A percentile compares a stretch with the other conserved stretches of the same genome.
Evolutionary conservation across 2,329 filamentous ascomycete genomes (phyloP).

Genomic region (Macrophomina phaseolina): DNA sequence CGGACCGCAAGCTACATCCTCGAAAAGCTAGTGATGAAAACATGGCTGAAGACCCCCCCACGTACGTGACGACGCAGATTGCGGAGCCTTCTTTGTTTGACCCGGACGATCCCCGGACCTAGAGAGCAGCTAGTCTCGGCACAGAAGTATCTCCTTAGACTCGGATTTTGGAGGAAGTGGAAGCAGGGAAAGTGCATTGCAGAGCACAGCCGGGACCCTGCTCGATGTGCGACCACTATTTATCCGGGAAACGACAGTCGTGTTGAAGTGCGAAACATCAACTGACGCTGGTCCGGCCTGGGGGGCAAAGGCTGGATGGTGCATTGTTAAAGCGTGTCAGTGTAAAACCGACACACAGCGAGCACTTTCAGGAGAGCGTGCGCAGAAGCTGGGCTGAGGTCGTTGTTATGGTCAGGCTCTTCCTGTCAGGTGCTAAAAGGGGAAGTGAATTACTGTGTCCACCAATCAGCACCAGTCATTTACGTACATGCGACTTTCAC

Average conservation of each 20-base stretch:
- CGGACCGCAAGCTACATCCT: neutral
- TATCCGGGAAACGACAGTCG: neutral
- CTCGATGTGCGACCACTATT: neutral
- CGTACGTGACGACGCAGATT: neutral
- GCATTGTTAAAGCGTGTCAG: too few relatives aligned
- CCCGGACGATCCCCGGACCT: slow-evolving; percentile 21
- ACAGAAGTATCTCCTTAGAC: slow-evolving; percentile 9
- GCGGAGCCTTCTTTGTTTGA: neutral
- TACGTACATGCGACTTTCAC: neutral
- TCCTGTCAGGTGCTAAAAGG: neutral
- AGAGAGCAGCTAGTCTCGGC: slow-evolving; percentile 17
- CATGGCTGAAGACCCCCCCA: neutral
- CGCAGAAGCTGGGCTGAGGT: neutral
- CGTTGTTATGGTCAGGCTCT: too few relatives aligned
- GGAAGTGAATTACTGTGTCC: slow-evolving; percentile 7
- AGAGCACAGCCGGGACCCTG: neutral
- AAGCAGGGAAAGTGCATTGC: neutral
- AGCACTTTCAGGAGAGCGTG: neutral
- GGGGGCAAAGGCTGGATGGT: too few relatives aligned
- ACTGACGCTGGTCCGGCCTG: neutral
- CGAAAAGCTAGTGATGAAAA: neutral
- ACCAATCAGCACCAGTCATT: slow-evolving; percentile 5
- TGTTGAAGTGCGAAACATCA: neutral
- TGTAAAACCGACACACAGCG: too few relatives aligned
- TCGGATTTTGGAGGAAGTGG: neutral